Conservation (phyloP, 257 asterid species). For the Capsicum rhomboideum region DNA sequence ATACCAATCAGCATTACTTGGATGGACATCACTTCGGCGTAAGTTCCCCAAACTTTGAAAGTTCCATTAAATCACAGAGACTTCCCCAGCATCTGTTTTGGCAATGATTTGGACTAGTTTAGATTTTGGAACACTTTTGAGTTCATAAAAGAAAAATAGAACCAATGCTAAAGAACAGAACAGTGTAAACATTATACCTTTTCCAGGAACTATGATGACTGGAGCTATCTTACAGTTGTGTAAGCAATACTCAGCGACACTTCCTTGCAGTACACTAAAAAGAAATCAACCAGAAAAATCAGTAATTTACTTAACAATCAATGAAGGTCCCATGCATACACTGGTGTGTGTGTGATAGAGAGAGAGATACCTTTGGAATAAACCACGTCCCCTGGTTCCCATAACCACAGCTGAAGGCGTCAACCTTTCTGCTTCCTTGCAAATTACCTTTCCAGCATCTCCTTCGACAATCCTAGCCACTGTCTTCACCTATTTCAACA, state of each 20-base stretch:
- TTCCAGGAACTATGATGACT: constrained; percentile 31
- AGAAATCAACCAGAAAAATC: background rate
- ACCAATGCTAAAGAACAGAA: background rate
- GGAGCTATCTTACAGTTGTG: constrained; percentile 40
- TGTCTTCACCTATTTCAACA: constrained; percentile 45
- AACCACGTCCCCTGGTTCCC: constrained; percentile 88
- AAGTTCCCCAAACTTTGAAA: background rate
- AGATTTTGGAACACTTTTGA: background rate
- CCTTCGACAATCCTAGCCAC: constrained; percentile 93
- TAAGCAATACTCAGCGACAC: constrained; percentile 37
- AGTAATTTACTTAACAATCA: background rate
- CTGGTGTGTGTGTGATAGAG: background rate
- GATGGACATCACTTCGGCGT: background rate
- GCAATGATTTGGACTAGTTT: background rate
- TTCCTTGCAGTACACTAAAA: constrained; percentile 34
- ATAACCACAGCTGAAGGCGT: constrained; percentile 85
- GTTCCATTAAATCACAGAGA: constrained; percentile 16
- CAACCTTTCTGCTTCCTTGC: constrained; percentile 87
- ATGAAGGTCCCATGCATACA: background rate
- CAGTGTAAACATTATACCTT: constrained; percentile 11
- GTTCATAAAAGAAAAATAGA: background rate
- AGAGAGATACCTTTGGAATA: constrained; percentile 49
- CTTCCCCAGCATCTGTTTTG: constrained; percentile 25
- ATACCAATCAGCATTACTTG: background rate
- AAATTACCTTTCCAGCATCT: constrained; percentile 81